These are phyloP conservation scores for Suhomyces ambrosiae DNA, from an alignment of 1,139 yeast species.

Conservation along the genomic window DNA sequence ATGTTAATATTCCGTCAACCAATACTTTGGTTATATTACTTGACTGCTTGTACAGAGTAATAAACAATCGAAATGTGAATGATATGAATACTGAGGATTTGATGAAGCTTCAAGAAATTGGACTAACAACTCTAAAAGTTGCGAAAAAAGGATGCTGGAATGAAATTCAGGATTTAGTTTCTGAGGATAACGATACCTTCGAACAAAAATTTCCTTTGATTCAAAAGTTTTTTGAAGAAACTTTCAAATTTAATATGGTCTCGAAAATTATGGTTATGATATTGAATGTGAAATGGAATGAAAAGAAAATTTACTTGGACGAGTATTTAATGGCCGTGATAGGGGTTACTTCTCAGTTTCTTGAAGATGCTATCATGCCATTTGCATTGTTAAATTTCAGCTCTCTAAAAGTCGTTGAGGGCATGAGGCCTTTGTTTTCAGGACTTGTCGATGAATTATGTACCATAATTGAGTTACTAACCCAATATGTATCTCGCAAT, in stretches of 20 bases:
- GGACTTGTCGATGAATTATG: conserved; percentile 8
- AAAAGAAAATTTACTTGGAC: conserved; percentile 49
- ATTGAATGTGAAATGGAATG: conserved; percentile 40
- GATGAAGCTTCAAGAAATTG: conserved; percentile 13
- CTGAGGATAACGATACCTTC: background rate
- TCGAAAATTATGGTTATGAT: conserved; percentile 44
- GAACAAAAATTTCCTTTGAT: background rate
- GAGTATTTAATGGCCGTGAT: conserved; percentile 43
- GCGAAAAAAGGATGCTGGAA: conserved; percentile 10
- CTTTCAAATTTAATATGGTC: conserved; percentile 34
- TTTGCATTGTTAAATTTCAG: conserved; percentile 1
- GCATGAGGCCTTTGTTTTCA: conserved; percentile 8
- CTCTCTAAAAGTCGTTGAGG: background rate
- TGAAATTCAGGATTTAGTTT: conserved; percentile 1
- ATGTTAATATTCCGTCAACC: conserved; percentile 8
- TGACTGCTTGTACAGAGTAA: conserved; percentile 12
- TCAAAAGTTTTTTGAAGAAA: conserved; percentile 8
- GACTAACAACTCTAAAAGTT: conserved; percentile 8
- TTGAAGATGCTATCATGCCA: conserved; percentile 39
- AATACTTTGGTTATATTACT: conserved; percentile 4
- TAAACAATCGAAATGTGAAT: conserved; percentile 5
- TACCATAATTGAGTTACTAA: conserved; percentile 7
- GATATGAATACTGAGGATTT: conserved; percentile 9
- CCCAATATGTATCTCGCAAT: conserved; percentile 19
- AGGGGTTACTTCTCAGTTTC: conserved; percentile 36